Evolutionary conservation across 2,329 filamentous ascomycete genomes (phyloP), one percentile per base, ranked within the genome.

Genomic region (Metarhizium robertsii): DNA sequence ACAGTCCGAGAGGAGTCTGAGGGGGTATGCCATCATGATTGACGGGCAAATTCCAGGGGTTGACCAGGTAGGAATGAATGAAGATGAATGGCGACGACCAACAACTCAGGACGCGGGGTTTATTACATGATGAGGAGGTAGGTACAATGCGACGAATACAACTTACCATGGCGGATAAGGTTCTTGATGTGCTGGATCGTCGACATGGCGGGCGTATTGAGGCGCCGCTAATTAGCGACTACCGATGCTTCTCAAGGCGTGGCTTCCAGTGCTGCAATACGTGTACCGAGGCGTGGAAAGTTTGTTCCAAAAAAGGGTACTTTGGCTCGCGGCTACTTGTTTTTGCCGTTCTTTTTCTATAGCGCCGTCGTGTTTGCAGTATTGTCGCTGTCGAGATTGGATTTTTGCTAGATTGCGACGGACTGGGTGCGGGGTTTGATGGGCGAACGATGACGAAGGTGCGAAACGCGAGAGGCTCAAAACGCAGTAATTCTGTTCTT

Each of bases 111-210:
- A 10, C 36, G 18, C 30, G 36, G 11, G 34, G 11, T 42, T 25
- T 25, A 25, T 52, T n/a, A 34, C 43, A 46, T 46, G 40, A n/a
- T n/a, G 40, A 6, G 14, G 16, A 18, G 40, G 38, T 14, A 34
- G 18, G 16, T 20, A 42, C 20, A 20, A 40, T 53, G 48, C 49
- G 50, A 49, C 45, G 38, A 48, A 55, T 42, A 66, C 76, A 55
- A 16, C 38, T 13, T 75, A 85, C 82, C 92, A 79, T 96, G 92
- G 62, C 92, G 89, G 74, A 97, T 94, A 74, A 97, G 95, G 74
- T 96, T 96, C 76, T 97, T 96, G 66, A 96, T 83, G 70, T 94
- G 94, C 77, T 96, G 92, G 76, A 96, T 95, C 62, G 82, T 84
- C 66, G 81, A 84, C 81, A 85, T 84, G 64, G 58, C 65, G 63